phyloP scores from a whole-genome alignment of 768 basidiomycete genomes.

The Leccinum longicurvipes region DNA sequence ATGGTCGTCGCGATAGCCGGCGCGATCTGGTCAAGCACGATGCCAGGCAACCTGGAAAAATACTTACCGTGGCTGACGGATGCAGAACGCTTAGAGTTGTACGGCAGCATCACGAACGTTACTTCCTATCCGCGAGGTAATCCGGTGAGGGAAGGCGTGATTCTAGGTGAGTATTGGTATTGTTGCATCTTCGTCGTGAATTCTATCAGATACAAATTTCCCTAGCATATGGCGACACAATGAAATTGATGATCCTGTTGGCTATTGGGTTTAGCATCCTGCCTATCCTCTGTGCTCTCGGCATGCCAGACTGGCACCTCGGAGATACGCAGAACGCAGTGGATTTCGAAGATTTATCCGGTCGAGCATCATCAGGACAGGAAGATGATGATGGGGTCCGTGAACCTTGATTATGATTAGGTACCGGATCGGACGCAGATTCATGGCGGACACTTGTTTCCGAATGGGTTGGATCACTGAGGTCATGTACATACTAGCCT shows the following conservation, averaged over 20 bases:
- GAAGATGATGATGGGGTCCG: background rate
- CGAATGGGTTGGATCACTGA: background rate
- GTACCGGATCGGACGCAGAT: background rate
- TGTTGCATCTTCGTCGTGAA: background rate
- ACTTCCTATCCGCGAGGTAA: slow-evolving; percentile 45
- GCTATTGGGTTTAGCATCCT: slow-evolving; percentile 53
- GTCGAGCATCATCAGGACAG: slow-evolving; percentile 3
- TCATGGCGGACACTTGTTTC: background rate
- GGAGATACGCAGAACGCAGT: slow-evolving; percentile 71
- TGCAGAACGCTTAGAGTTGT: slow-evolving; percentile 44
- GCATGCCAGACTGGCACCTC: slow-evolving; percentile 66
- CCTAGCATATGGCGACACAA: slow-evolving; percentile 52
- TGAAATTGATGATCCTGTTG: slow-evolving; percentile 53
- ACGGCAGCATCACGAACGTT: slow-evolving; percentile 54
- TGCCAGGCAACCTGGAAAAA: slow-evolving; percentile 58
- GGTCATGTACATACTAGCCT: background rate
- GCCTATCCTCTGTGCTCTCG: slow-evolving; percentile 54
- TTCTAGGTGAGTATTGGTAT: slow-evolving; percentile 40
- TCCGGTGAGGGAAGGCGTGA: slow-evolving; percentile 63
- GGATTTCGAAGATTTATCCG: slow-evolving; percentile 35
- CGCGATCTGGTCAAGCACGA: slow-evolving; percentile 60
- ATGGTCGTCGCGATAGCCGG: slow-evolving; percentile 40
- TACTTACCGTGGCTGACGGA: slow-evolving; percentile 51
- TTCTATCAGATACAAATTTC: background rate
- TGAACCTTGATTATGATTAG: background rate